Conservation (phyloP, 805 yeast genomes). For the Maudiozyma turicensis region DNA sequence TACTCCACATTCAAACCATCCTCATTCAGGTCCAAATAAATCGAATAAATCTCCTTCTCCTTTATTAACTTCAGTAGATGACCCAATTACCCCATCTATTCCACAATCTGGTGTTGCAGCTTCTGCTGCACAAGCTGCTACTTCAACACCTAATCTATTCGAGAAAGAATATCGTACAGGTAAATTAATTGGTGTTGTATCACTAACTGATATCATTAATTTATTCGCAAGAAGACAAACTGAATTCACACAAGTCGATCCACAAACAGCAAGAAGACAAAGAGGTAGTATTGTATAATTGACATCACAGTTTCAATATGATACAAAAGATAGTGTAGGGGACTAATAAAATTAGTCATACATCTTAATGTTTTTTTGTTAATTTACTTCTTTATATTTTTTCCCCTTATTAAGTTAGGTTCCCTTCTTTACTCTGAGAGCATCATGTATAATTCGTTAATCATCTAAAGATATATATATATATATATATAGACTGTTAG, state of each 20-base stretch:
- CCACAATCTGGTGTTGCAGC: slow-evolving; percentile 6
- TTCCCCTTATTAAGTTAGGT: no score
- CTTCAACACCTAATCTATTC: slow-evolving; percentile 21
- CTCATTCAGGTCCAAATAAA: background rate
- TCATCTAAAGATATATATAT: no score
- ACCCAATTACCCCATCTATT: slow-evolving; percentile 7
- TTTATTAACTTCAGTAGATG: slow-evolving; percentile 18
- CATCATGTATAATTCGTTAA: no score
- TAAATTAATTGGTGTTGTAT: slow-evolving; percentile 80
- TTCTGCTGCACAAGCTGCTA: slow-evolving; percentile 6
- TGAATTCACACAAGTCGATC: slow-evolving; percentile 72
- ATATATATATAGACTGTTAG: no score
- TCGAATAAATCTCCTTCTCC: slow-evolving; percentile 14
- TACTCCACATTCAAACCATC: background rate
- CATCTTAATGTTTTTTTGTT: background rate
- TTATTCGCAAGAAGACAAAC: slow-evolving; percentile 52
- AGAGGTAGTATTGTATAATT: slow-evolving; percentile 48
- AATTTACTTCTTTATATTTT: background rate
- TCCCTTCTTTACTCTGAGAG: no score
- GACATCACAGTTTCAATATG: background rate
- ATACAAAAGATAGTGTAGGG: no score
- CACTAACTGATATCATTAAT: slow-evolving; percentile 82
- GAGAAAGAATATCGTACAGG: slow-evolving; percentile 56
- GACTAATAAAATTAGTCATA: background rate
- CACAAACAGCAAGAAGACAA: slow-evolving; percentile 78